Evolutionary conservation across 163 green algal species (phyloP).

Genomic region (Trebouxia gelatinosa): DNA sequence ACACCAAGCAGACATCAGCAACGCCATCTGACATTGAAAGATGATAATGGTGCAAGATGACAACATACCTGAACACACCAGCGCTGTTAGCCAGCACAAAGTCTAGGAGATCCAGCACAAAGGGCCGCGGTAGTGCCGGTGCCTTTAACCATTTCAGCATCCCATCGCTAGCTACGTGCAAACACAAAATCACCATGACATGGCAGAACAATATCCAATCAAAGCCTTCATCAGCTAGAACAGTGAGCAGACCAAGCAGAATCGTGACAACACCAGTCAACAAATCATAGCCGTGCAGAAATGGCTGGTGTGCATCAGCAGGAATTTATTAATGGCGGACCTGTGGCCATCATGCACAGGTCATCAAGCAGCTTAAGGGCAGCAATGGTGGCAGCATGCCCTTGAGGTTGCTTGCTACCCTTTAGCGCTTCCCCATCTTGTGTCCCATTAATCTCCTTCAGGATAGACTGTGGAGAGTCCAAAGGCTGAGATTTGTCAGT

Average conservation of each 20-base stretch:
- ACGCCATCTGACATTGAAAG: no score
- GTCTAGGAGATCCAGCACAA: slow-evolving; percentile 89
- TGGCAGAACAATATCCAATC: no score
- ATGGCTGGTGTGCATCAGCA: no score
- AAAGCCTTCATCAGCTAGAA: no score
- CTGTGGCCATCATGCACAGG: slow-evolving; percentile 64
- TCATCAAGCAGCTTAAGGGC: slow-evolving; percentile 76
- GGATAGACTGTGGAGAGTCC: no score
- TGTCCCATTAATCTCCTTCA: no score
- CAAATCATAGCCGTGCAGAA: no score
- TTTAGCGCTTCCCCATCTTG: slow-evolving; percentile 22
- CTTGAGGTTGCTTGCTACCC: slow-evolving; percentile 15
- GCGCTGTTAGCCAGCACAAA: slow-evolving; percentile 74
- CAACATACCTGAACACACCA: slow-evolving; percentile 52
- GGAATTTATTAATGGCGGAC: slow-evolving; percentile 34
- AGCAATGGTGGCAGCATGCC: slow-evolving; percentile 40
- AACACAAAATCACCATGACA: no score
- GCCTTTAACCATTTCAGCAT: slow-evolving; percentile 67
- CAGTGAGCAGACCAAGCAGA: no score
- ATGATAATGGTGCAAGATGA: no score
- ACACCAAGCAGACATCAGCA: neutral
- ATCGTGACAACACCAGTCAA: no score
- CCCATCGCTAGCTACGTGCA: slow-evolving; percentile 33
- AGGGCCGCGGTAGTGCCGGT: slow-evolving; percentile 60
- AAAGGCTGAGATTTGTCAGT: no score